A percentile compares a stretch with the other conserved stretches of the same genome.
phyloP scores from a whole-genome alignment of 169 alveolate genomes.

The Plasmodium relictum region DNA sequence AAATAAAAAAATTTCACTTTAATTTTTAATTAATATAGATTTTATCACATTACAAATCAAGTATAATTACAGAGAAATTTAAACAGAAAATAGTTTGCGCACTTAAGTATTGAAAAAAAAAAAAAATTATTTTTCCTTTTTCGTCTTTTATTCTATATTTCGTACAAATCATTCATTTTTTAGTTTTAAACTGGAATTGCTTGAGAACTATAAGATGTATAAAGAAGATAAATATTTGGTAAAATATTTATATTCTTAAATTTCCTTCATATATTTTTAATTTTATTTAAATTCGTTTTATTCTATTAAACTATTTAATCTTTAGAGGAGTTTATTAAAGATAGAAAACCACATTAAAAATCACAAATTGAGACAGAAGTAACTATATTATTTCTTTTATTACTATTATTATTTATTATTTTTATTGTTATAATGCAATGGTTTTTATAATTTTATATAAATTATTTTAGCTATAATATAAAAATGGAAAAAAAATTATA shows the following conservation, averaged over 20 bases:
- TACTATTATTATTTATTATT: not conserved
- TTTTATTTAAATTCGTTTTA: not conserved
- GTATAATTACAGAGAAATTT: slow-evolving; percentile 23
- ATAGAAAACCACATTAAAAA: slow-evolving; percentile 24
- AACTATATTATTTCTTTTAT: not conserved
- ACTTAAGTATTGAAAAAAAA: slow-evolving; percentile 22
- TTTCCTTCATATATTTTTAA: not conserved
- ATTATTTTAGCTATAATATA: slow-evolving; percentile 26
- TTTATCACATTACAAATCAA: slow-evolving; percentile 46
- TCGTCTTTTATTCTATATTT: slow-evolving; percentile 2
- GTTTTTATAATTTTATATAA: not conserved
- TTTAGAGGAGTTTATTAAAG: slow-evolving; percentile 37
- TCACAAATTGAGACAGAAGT: slow-evolving; percentile 37
- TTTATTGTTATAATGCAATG: not conserved
- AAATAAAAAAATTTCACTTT: not conserved
- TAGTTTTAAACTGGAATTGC: slow-evolving; percentile 54
- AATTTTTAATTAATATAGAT: slow-evolving; percentile 48
- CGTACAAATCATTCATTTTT: not conserved
- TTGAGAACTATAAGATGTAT: slow-evolving; percentile 59
- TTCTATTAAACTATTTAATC: not conserved
- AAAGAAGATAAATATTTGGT: slow-evolving; percentile 74
- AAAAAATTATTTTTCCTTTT: not conserved
- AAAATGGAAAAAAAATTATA: slow-evolving; percentile 27
- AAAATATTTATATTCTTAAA: not conserved
- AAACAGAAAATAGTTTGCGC: slow-evolving; percentile 38